These are phyloP conservation scores for Xerocomellus dryophilus DNA, from an alignment of 768 basidiomycete genomes.

Conservation along the genomic window DNA sequence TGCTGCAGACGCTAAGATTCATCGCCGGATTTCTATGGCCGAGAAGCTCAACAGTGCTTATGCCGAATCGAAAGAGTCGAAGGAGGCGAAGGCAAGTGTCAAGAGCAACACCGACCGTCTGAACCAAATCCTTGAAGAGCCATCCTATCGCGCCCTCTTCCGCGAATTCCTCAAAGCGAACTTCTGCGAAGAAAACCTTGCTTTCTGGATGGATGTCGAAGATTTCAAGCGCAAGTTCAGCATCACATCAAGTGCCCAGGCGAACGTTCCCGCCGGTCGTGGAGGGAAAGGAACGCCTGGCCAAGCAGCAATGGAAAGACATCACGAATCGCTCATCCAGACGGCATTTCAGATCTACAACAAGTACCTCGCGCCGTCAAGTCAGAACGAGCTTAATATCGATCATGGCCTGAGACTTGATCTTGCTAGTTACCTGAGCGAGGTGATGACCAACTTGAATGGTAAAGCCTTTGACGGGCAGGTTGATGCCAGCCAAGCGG, in stretches of 20 bases:
- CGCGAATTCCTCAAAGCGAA: constrained; percentile 91
- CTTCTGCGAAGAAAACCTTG: constrained; percentile 97
- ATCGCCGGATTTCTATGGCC: constrained; percentile 73
- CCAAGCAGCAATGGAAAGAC: constrained; percentile 91
- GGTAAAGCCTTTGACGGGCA: constrained; percentile 78
- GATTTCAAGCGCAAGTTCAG: constrained; percentile 97
- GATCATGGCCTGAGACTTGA: constrained; percentile 96
- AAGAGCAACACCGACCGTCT: constrained; percentile 93
- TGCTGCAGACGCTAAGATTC: constrained; percentile 61
- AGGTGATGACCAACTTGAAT: constrained; percentile 75
- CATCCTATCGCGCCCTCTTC: constrained; percentile 83
- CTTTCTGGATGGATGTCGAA: constrained; percentile 95
- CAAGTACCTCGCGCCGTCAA: constrained; percentile 93
- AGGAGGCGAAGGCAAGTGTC: constrained; percentile 48
- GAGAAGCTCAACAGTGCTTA: constrained; percentile 59
- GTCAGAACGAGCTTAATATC: constrained; percentile 95
- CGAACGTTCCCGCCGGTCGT: constrained; percentile 42
- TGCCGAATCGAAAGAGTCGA: constrained; percentile 50
- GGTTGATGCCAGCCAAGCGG: constrained; percentile 78
- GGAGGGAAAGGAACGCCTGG: constrained; percentile 57
- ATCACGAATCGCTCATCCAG: constrained; percentile 92
- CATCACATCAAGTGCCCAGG: constrained; percentile 89
- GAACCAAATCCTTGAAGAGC: constrained; percentile 89
- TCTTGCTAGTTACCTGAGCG: constrained; percentile 87
- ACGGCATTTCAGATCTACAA: constrained; percentile 93